A percentile compares a stretch with the other conserved stretches of the same genome.
phyloP scores from a whole-genome alignment of 225 moss, liverwort and hornwort genomes.

The Straminergon stramineum region DNA sequence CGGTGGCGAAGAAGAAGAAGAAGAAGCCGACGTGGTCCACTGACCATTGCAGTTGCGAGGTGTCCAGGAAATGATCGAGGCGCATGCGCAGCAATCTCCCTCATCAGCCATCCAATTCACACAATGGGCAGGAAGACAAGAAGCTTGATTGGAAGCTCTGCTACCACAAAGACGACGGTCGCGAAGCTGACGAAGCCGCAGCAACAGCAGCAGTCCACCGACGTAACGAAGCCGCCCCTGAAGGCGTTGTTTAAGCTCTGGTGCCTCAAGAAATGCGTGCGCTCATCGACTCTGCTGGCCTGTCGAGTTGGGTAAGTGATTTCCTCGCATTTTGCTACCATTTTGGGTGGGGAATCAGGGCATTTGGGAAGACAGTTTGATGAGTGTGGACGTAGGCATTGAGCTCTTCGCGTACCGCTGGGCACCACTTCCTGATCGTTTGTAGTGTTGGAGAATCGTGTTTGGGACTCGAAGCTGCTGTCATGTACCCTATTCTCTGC shows the following conservation, averaged over 20 bases:
- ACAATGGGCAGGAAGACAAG: constrained; percentile 13
- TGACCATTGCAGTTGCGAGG: not conserved
- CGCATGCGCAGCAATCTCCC: not conserved
- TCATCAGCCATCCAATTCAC: not conserved
- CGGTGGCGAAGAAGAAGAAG: not conserved
- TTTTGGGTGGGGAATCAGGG: not conserved
- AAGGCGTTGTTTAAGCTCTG: constrained; percentile 19
- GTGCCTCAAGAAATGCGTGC: constrained; percentile 26
- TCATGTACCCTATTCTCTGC: not conserved
- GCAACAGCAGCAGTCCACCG: not conserved
- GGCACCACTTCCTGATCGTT: not conserved
- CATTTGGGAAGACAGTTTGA: not conserved
- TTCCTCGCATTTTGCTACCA: not conserved
- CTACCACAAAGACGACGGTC: not conserved
- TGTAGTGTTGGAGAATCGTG: not conserved
- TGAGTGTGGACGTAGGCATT: not conserved
- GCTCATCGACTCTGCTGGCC: not conserved
- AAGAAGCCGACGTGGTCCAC: not conserved
- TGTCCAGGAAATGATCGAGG: not conserved
- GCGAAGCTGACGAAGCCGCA: not conserved
- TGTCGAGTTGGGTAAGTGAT: not conserved
- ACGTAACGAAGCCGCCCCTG: not conserved
- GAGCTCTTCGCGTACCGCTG: not conserved
- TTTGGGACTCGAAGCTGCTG: not conserved
- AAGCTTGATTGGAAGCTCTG: not conserved